Evolutionary conservation across 2,329 filamentous ascomycete species (phyloP).

Genomic region (Colletotrichum sp.): DNA sequence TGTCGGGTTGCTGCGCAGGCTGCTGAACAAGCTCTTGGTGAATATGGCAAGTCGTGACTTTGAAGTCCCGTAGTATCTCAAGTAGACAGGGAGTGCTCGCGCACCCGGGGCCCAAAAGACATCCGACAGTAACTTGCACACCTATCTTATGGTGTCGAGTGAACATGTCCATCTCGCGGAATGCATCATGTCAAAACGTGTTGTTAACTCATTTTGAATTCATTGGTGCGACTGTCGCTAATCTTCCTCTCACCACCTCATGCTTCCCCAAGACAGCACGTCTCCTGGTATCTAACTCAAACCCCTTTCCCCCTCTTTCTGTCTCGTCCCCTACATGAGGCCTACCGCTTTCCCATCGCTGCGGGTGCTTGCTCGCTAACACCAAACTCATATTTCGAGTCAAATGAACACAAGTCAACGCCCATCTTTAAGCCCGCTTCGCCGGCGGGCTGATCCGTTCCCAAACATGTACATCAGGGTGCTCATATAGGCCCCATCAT

Average conservation of each 20-base stretch:
- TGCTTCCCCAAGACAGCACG: not conserved
- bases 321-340: not conserved
- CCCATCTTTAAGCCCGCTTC: not conserved
- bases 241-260: constrained; percentile 21
- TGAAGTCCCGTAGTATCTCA: not conserved
- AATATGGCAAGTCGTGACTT: not conserved
- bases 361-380: not conserved
- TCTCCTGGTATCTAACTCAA: not conserved
- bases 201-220: constrained; percentile 11
- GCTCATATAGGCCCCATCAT: not conserved
- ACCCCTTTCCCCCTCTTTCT: not conserved
- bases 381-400: not conserved
- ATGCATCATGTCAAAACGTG: not conserved
- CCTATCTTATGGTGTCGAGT: not conserved
- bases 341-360: not conserved
- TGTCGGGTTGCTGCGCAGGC: not conserved
- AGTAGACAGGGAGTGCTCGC: not conserved
- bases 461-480: not conserved
- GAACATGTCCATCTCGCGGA: not conserved
- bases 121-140: not conserved
- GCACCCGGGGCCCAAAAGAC: too few relatives aligned
- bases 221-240: constrained; percentile 8
- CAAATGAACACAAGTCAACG: not conserved
- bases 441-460: not conserved
- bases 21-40: not conserved